A percentile compares a stretch with the other conserved stretches of the same genome.
phyloP scores from a whole-genome alignment of 352 stramenopile species.

The Phytophthora boehmeriae region DNA sequence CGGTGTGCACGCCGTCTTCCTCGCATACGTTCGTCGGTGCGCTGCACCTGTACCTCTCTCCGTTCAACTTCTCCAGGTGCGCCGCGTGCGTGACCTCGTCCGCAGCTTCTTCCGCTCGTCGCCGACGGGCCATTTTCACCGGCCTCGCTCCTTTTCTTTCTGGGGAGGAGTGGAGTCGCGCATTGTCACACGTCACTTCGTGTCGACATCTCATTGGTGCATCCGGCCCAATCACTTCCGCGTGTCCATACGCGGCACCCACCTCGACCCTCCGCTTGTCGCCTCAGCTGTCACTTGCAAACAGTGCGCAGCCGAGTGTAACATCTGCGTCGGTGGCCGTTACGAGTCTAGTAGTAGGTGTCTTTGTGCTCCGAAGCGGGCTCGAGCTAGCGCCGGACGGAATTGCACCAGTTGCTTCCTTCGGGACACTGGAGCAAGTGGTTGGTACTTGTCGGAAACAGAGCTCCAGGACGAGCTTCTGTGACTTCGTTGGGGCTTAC shows the following conservation, averaged over 20 bases:
- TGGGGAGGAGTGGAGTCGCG: background rate
- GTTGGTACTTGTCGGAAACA: background rate
- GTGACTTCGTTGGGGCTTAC: conserved; percentile 4
- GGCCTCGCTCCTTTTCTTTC: too few relatives aligned
- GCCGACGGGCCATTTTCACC: too few relatives aligned
- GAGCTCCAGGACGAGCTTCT: background rate
- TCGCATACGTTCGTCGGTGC: conserved; percentile 3
- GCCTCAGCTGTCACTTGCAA: conserved; percentile 10
- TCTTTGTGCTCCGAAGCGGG: conserved; percentile 8
- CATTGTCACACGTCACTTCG: conserved; percentile 8
- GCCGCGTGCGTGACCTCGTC: conserved; percentile 6
- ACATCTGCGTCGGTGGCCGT: conserved; percentile 9
- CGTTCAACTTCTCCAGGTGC: conserved; percentile 5
- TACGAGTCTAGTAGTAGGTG: conserved; percentile 8
- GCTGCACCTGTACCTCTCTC: background rate
- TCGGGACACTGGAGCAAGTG: background rate
- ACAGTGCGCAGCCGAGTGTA: conserved; percentile 8
- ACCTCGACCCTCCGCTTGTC: too few relatives aligned
- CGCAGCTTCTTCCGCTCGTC: background rate
- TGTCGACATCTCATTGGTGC: conserved; percentile 3
- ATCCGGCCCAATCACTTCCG: conserved; percentile 3
- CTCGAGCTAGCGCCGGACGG: background rate
- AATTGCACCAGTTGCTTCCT: background rate
- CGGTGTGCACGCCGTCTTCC: too few relatives aligned
- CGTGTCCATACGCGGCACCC: conserved; percentile 1